A percentile compares a stretch with the other conserved stretches of the same genome.
Conservation (phyloP, 164 flowering plant species). For the Liquidambar formosana region DNA sequence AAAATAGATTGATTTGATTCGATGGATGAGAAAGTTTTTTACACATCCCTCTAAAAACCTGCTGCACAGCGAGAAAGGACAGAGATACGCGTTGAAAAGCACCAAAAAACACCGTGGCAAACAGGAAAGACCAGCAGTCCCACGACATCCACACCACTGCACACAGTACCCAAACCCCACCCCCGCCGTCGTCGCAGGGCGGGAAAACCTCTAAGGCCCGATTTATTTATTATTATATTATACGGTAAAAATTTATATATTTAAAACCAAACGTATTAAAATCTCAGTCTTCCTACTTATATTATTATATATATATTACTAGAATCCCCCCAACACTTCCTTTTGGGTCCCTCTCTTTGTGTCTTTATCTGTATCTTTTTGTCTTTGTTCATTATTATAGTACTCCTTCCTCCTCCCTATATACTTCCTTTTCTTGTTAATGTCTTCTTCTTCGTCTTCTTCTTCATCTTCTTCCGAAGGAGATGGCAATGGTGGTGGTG, state of each 20-base stretch:
- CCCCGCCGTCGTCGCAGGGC: conserved; percentile 53
- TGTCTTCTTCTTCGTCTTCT: conserved; percentile 36
- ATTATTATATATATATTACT: background rate
- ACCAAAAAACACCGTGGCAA: conserved; percentile 20
- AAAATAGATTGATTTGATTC: too few relatives aligned
- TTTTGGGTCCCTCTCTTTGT: conserved; percentile 30
- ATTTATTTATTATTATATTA: too few relatives aligned
- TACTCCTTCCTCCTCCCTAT: background rate
- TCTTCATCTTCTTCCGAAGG: conserved; percentile 16
- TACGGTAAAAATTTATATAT: background rate
- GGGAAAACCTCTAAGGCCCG: conserved; percentile 4
- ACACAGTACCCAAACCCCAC: background rate
- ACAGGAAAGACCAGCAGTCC: conserved; percentile 16
- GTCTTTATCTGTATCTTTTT: conserved; percentile 32
- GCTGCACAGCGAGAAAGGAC: too few relatives aligned
- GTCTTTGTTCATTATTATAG: conserved; percentile 18
- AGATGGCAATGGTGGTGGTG: conserved; percentile 2
- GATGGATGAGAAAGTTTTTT: too few relatives aligned
- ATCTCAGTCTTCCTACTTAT: background rate
- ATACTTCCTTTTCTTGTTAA: background rate
- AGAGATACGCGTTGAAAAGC: too few relatives aligned
- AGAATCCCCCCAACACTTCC: conserved; percentile 4
- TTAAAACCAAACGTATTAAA: background rate
- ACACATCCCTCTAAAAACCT: too few relatives aligned
- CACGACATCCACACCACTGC: background rate